phyloP scores from a whole-genome alignment of 129 eudicot genomes.

The Saussurea involucrata region DNA sequence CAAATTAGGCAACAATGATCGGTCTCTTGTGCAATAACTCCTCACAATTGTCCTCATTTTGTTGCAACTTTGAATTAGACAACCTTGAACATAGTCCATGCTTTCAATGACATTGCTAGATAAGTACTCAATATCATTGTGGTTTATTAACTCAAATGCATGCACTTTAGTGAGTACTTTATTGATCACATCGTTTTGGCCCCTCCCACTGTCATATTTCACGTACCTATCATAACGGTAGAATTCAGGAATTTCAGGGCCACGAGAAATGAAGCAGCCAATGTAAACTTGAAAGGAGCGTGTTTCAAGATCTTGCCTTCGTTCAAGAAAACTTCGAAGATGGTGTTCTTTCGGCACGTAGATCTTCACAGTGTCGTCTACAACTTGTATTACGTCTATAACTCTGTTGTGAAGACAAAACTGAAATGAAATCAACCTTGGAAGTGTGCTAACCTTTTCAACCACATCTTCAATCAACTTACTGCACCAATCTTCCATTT shows the following conservation, averaged over 20 bases:
- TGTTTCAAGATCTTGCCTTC: slow-evolving; percentile 9
- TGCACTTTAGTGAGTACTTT: slow-evolving; percentile 17
- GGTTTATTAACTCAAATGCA: slow-evolving; percentile 27
- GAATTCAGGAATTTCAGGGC: slow-evolving; percentile 15
- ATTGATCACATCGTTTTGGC: slow-evolving; percentile 1
- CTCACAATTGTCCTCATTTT: slow-evolving; percentile 13
- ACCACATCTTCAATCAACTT: slow-evolving; percentile 26
- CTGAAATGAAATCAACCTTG: slow-evolving; percentile 15
- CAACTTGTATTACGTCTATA: slow-evolving; percentile 31
- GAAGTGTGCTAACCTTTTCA: slow-evolving; percentile 14
- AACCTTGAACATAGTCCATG: slow-evolving; percentile 29
- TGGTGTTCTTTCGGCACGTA: slow-evolving; percentile 19
- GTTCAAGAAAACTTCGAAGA: slow-evolving; percentile 16
- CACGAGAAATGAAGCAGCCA: slow-evolving; percentile 22
- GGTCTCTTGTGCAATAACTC: not conserved
- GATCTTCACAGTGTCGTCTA: slow-evolving; percentile 19
- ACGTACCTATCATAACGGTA: slow-evolving; percentile 25
- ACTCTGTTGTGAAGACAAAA: slow-evolving; percentile 14
- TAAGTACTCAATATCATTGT: slow-evolving; percentile 21
- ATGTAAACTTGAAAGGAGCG: slow-evolving; percentile 28
- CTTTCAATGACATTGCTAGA: slow-evolving; percentile 6
- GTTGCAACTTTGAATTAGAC: slow-evolving; percentile 23
- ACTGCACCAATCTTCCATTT: slow-evolving; percentile 10
- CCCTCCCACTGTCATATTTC: slow-evolving; percentile 20
- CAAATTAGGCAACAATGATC: slow-evolving; percentile 23